These are phyloP conservation scores for Triticum turgidum DNA, from an alignment of 176 grass and related monocot genomes.

Conservation along the genomic window DNA sequence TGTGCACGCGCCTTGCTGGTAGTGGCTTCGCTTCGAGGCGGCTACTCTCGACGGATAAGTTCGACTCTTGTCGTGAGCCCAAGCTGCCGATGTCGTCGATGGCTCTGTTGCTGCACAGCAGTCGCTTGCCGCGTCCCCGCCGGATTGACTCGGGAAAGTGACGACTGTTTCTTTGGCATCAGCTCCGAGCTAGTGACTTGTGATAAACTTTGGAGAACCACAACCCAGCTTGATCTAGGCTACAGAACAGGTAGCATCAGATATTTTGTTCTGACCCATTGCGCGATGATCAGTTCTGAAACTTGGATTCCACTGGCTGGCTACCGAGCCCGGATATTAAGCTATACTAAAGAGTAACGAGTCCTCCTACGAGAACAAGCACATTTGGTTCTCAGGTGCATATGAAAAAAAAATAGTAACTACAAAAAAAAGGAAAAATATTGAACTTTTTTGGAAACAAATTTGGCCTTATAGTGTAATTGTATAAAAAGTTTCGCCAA, in stretches of 20 bases:
- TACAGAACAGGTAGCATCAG: background rate
- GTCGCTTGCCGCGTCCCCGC: background rate
- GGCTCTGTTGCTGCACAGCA: background rate
- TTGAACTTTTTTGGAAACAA: too few relatives aligned
- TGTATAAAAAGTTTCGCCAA: too few relatives aligned
- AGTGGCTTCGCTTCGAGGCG: background rate
- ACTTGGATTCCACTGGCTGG: background rate
- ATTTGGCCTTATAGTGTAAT: too few relatives aligned
- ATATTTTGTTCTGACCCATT: too few relatives aligned
- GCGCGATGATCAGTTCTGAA: background rate
- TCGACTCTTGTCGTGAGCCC: background rate
- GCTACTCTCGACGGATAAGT: background rate
- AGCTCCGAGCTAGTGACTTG: background rate
- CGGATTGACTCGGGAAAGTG: slow-evolving; percentile 12
- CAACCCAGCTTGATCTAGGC: background rate
- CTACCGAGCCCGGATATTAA: background rate
- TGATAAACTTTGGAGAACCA: background rate
- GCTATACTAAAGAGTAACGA: too few relatives aligned
- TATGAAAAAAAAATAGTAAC: too few relatives aligned
- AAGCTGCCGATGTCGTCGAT: background rate
- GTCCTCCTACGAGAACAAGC: too few relatives aligned
- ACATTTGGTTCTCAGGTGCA: too few relatives aligned
- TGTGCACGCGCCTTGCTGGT: background rate
- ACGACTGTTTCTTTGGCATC: background rate
- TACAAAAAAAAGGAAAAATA: too few relatives aligned